phyloP scores from a whole-genome alignment of 2,329 filamentous ascomycete species.

The Pezicula carpinea region DNA sequence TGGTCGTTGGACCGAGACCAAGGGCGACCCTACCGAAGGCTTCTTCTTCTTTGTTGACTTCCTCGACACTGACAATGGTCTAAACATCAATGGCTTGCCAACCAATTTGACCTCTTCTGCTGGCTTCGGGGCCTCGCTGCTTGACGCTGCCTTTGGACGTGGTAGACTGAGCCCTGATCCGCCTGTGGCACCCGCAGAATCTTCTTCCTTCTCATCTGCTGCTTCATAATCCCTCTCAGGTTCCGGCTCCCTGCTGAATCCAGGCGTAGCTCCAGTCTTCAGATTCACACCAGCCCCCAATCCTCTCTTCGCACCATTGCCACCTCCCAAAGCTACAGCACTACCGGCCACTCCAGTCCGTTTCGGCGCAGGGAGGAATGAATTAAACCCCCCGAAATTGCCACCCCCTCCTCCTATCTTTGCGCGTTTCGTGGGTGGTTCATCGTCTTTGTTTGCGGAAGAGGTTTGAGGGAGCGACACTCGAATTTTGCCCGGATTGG shows the following conservation, averaged over 20 bases:
- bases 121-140: constrained; percentile 49
- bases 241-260: constrained; percentile 62
- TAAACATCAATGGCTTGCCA: constrained; percentile 82
- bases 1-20: constrained; percentile 5
- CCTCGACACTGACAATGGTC: constrained; percentile 77
- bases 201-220: constrained; percentile 20
- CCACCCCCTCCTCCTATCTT: constrained; percentile 52
- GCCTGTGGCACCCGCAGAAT: constrained; percentile 20
- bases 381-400: constrained; percentile 74
- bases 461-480: constrained; percentile 63
- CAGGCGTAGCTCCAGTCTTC: constrained; percentile 79
- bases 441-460: constrained; percentile 34
- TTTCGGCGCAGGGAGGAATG: constrained; percentile 83
- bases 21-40: constrained; percentile 7
- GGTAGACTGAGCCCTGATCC: constrained; percentile 31
- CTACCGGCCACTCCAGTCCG: constrained; percentile 38
- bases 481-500: constrained; percentile 78
- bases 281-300: constrained; percentile 59
- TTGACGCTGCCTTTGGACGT: constrained; percentile 43
- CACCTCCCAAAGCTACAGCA: constrained; percentile 27
- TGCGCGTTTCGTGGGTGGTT: constrained; percentile 67
- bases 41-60: constrained; percentile 65
- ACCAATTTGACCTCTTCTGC: constrained; percentile 64
- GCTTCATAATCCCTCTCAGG: constrained; percentile 16
- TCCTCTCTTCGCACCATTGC: constrained; percentile 19